Base-by-base conservation (phyloP, 345 rosid species). In the Eucalyptus lansdowneana region DNA sequence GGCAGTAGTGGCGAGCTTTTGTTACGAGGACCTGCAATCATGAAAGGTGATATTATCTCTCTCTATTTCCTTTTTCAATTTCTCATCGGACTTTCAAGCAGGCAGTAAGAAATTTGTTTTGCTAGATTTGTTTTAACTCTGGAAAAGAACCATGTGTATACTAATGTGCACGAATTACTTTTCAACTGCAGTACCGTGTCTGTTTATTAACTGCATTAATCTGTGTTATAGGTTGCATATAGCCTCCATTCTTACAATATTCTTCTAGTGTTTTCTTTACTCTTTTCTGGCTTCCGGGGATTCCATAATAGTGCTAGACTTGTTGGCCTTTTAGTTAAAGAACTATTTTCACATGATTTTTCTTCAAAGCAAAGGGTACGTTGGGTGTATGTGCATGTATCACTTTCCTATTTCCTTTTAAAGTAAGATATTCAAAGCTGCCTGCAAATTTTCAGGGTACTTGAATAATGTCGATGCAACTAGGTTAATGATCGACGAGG, bases 1-100 rank as follows among this genome's bases (percentile, higher is more conserved):
- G 96, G 96, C 10, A 40, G 89, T 44, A 91, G 89, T 42, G 99
- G 99, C n/a, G 99, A 97, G 94, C 99, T 97, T 69, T 95, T 94
- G 96, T 89, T 97, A 86, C 96, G 96, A 88, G 98, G 99, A 90
- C 98, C 98, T 6, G 97, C 92, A 6, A 93, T 94, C 83, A 94
- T 95, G 98, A 95, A 94, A 94, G 96, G 99, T 95, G 86, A 67
- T 58, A 76, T 50, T 31, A n/a, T 86, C 65, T 34, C 58, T 51
- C 49, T 51, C n/a, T 21, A n/a, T n/a, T n/a, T 86, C 29, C 5
- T 50, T 49, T 47, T 29, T 51, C 6, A 76, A 76, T 50, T 31
- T n/a, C 87, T 51, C 45, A n/a, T 86, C 6, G 11, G 14, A 76
- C 47, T 76, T 42, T 11, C 47, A 76, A 76, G 47, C 83, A 76